Conservation (phyloP, 2,329 filamentous ascomycete species). For the Dendryphion nanum region DNA sequence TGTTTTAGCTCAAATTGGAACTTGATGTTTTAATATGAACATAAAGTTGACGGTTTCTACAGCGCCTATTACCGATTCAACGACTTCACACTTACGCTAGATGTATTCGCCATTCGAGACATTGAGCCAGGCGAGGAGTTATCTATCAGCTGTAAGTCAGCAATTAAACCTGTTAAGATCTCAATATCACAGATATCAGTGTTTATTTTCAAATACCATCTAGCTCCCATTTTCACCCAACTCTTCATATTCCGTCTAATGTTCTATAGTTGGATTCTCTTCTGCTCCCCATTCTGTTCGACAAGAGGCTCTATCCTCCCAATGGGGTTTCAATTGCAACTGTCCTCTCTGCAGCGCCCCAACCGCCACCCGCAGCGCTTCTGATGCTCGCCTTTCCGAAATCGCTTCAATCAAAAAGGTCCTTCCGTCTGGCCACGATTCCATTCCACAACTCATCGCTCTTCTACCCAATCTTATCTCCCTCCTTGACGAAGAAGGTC, state of each 20-base stretch:
- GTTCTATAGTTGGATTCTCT: slow-evolving; percentile 24
- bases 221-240: no score
- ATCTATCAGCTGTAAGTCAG: slow-evolving; percentile 25
- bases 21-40: neutral
- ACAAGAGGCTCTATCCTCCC: slow-evolving; percentile 14
- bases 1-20: neutral
- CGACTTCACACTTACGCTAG: slow-evolving; percentile 23
- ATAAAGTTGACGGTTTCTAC: neutral
- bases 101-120: slow-evolving; percentile 25
- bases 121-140: slow-evolving; percentile 30
- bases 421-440: slow-evolving; percentile 18
- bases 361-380: slow-evolving; percentile 11
- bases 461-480: slow-evolving; percentile 23
- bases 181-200: no score
- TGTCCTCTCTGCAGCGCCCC: slow-evolving; percentile 29
- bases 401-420: slow-evolving; percentile 24
- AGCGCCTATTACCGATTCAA: slow-evolving; percentile 32
- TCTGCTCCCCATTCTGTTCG: slow-evolving; percentile 14
- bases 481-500: slow-evolving; percentile 24
- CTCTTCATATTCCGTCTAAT: no score
- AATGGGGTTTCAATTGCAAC: slow-evolving; percentile 30
- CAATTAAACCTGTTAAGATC: no score
- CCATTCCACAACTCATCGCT: slow-evolving; percentile 19
- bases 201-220: neutral
- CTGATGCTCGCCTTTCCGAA: slow-evolving; percentile 23